phyloP scores from a whole-genome alignment of 371 early-diverging fungal species.

The Rhizoclosmatium hyalinum region DNA sequence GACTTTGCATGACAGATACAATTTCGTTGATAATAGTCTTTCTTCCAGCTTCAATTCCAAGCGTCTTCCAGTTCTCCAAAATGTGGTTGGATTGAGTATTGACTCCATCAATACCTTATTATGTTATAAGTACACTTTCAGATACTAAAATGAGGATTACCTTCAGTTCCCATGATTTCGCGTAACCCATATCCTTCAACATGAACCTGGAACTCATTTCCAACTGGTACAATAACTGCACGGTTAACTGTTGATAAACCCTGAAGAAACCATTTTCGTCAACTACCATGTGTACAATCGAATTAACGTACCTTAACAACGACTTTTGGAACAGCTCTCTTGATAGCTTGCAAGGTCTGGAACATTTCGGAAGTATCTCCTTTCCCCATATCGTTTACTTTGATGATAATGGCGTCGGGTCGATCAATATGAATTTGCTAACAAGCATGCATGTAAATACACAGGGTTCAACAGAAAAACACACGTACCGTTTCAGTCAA shows the following conservation, averaged over 20 bases:
- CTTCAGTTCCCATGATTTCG: constrained; percentile 82
- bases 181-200: constrained; percentile 96
- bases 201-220: constrained; percentile 65
- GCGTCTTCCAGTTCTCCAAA: constrained; percentile 89
- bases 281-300: neutral
- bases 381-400: constrained; percentile 71
- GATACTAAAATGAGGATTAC: constrained; percentile 29
- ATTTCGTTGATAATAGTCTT: constrained; percentile 82
- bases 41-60: constrained; percentile 97
- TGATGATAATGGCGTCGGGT: constrained; percentile 78
- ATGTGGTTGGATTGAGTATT: constrained; percentile 91
- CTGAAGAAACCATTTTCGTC: constrained; percentile 25
- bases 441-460: neutral
- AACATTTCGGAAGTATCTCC: constrained; percentile 50
- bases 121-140: neutral
- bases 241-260: constrained; percentile 88
- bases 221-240: constrained; percentile 73
- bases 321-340: constrained; percentile 81
- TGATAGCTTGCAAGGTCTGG: constrained; percentile 83
- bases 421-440: constrained; percentile 56
- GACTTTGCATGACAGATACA: constrained; percentile 82
- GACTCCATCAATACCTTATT: constrained; percentile 77
- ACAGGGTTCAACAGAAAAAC: neutral
- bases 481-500: constrained; percentile 66
- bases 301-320: constrained; percentile 67